Evolutionary conservation across 106 monocot species (phyloP).

Genomic region (Dioscorea alata): DNA sequence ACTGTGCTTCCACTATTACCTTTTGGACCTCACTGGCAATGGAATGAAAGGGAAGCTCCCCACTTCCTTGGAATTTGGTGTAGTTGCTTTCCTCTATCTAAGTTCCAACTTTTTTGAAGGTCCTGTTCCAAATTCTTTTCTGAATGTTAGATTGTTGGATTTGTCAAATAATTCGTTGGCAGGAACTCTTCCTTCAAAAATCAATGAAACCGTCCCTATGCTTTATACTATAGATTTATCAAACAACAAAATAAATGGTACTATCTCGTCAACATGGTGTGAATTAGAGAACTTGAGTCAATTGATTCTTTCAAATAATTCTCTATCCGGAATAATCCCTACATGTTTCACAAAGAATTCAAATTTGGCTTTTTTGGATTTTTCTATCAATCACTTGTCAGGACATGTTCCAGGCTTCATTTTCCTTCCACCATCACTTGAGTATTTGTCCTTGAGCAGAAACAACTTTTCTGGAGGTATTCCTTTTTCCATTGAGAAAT

Average conservation of each 20-base stretch:
- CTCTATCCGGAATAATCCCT: not conserved
- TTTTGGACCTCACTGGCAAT: no score
- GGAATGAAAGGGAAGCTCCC: no score
- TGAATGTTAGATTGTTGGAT: not conserved
- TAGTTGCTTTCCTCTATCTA: not conserved
- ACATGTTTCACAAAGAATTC: not conserved
- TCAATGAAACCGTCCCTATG: no score
- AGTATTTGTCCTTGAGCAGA: slow-evolving; percentile 2
- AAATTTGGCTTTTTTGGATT: not conserved
- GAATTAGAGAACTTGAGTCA: not conserved
- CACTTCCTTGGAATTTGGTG: no score
- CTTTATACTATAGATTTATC: not conserved
- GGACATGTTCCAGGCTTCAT: not conserved
- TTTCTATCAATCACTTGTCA: not conserved
- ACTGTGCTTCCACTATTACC: no score
- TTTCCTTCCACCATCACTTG: not conserved
- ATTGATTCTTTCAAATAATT: not conserved
- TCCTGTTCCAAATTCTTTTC: not conserved
- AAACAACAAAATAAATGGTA: not conserved
- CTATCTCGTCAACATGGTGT: not conserved
- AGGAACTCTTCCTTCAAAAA: not conserved
- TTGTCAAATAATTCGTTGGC: slow-evolving; percentile 1
- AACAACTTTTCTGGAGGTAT: slow-evolving; percentile 10
- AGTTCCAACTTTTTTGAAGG: not conserved
- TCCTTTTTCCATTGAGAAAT: slow-evolving; percentile 2